Percentiles rank a stretch among this genome's conserved stretches.
Conservation (phyloP, 495 filamentous ascomycete species). For the Aspergillus bertholletiae region DNA sequence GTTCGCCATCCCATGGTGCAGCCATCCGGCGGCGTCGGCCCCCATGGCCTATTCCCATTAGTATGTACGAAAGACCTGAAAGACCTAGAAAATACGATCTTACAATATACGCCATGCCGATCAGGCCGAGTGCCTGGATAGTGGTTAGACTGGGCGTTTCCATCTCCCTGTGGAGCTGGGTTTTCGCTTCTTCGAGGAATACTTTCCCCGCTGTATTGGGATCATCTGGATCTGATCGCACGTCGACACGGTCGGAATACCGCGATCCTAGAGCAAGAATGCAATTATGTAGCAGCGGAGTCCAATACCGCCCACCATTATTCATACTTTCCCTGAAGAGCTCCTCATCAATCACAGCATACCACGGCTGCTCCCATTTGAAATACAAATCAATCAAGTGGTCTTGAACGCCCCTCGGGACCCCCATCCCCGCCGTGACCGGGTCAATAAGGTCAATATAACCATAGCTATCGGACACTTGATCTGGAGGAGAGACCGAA, state of each 20-base stretch:
- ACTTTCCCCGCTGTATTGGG: constrained; percentile 64
- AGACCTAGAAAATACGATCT: no score
- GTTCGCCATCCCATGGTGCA: constrained; percentile 28
- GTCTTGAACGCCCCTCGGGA: constrained; percentile 17
- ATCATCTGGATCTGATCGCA: constrained; percentile 58
- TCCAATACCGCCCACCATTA: constrained; percentile 61
- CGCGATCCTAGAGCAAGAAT: constrained; percentile 70
- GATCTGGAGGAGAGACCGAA: background rate
- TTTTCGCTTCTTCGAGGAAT: constrained; percentile 67
- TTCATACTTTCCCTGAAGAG: constrained; percentile 67
- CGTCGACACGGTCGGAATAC: constrained; percentile 62
- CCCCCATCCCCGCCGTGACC: background rate
- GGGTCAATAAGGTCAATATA: background rate
- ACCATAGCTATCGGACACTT: background rate
- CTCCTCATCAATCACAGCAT: constrained; percentile 66
- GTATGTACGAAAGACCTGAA: background rate
- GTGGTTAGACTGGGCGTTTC: constrained; percentile 63
- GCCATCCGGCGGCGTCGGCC: constrained; percentile 28
- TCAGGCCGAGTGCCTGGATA: constrained; percentile 73
- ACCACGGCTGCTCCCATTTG: constrained; percentile 76
- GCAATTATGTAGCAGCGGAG: constrained; percentile 70
- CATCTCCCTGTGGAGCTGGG: constrained; percentile 53
- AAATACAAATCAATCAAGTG: constrained; percentile 60
- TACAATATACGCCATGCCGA: constrained; percentile 43
- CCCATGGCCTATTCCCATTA: constrained; percentile 22